Evolutionary conservation across 2,329 filamentous ascomycete species (phyloP), one percentile per base, ranked within the genome.

Genomic region (Ascocoryne sarcoides): DNA sequence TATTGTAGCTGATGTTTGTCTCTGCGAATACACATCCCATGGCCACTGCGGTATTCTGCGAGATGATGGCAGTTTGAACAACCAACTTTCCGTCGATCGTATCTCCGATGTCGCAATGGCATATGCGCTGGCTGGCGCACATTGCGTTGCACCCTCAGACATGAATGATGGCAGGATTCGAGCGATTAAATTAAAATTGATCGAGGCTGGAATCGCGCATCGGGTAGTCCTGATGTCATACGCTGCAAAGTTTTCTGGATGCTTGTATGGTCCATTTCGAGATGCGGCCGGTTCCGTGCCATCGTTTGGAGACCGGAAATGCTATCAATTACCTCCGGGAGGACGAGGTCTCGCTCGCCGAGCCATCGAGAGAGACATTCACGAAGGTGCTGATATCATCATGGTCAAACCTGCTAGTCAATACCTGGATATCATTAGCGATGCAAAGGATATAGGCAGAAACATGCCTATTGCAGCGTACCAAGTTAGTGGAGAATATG

Each of bases 141-240:
- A 98, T 65, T 96, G 90, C 62, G 88, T 98, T 19, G 92, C 92
- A 0, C 92, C 92, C 2, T 95, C 87, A 1, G 92, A 98, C 63
- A 98, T 98, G 92, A 98, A 96, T 62, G 92, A 98, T 61, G 92
- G 92, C 19, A 84, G 92, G 50, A 93, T 98, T 57, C 85, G 90
- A 43, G 90, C 89, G 46, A 98, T 98, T 64, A 98, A 98, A 72
- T 75, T 95, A 39, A 96, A 95, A 70, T 71, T 98, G 47, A 96
- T 96, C 43, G 90, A 96, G 63, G 82, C 88, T 43, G 90, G 90
- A 39, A 84, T 96, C 53, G 83, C 89, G 5, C 92, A 98, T 68
- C 82, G 83, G 60, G 83, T 90, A 10, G 75, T 94, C 40, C 73
- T 98, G 46, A 96, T 98, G 92, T 95, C 88, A 4, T 98, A 98